Evolutionary conservation across 225 moss, liverwort and hornwort genomes (phyloP), one percentile per base, ranked within the genome.

Genomic region (Pseudoscleropodium purum): DNA sequence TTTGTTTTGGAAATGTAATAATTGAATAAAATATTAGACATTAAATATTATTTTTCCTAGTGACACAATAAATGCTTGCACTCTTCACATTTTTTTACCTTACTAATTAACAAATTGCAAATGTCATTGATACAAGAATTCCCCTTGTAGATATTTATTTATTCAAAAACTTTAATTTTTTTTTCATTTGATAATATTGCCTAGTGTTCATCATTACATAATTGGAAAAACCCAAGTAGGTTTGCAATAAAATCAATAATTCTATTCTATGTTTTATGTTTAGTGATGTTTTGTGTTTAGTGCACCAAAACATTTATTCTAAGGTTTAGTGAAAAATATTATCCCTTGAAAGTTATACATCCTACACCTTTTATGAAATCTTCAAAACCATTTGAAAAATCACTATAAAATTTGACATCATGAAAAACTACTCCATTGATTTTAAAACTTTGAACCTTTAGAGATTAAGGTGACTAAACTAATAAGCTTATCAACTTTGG

Each of bases 171-270:
- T 1, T 5, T 67, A 67, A 6, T 18, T 67, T 19, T 36, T 36
- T 66, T n/a, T 68, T 17, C 20, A 20, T 37, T 37, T 37, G 11
- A 18, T 21, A 5, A 37, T 37, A 11, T 11, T 37, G 68, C 11
- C 2, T 4, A 13, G 4, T 3, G 0, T 68, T n/a, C 1, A 1
- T 0, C 4, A 7, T n/a, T 6, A 54, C 6, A 18, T 54, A 54
- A 54, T 54, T 54, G 18, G 54, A 54, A 54, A 54, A 54, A 54
- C 6, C 18, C 18, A 54, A 54, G 6, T 54, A 54, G 54, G 18
- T 54, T 54, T 54, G 18, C 14, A 18, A 18, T 54, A 18, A 54
- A 54, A 54, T 54, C 54, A 18, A 54, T 54, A 54, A 54, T 18
- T 54, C 18, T 54, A 18, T 54, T 54, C 18, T 54, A 54, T 17